Evolutionary conservation across 805 yeast genomes (phyloP), one percentile per base, ranked within the genome.

Genomic region (Danielia oregonensis): DNA sequence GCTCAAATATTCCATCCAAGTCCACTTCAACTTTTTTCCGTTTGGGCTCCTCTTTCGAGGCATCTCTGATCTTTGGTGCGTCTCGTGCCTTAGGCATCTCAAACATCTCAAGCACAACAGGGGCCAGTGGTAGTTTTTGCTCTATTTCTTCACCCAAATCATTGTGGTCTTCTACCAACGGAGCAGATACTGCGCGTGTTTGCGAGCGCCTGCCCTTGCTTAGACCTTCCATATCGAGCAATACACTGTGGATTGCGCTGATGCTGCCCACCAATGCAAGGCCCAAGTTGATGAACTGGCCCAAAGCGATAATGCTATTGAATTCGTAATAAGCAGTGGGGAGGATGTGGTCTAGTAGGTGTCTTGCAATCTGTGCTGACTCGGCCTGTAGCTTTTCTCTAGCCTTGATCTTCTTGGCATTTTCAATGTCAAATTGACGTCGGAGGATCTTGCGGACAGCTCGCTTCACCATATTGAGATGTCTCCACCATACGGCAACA

Each of bases 261-360:
- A 77, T 46, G 13, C 63, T 33, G 0, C 84, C 95, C 3, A 86
- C 49, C 25, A 86, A 55, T 0, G 83, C 75, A 42, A 87, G 69
- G 2, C 95, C 95, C 9, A 87, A 54, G 2, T 80, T 72, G 5
- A 86, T 68, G 49, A 83, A 87, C 51, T 88, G 95, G 0, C 89
- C 95, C 39, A 79, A 67, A 1, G 82, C 79, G 6, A 87, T 66
- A 1, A 87, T 70, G 1, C 79, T 73, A 54, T 82, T 79, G 49
- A 85, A 82, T 9, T 74, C 72, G 38, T 74, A 70, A 54, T 74
- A 81, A 18, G 82, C 74, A 19, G 61, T 59, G 5, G 70, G 72
- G 21, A 63, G 51, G 0, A 78, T 48, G 37, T 66, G 59, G 14
- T 42, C 42, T 23, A 61, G 42, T 29, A 72, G 41, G 53, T 65